Conservation (phyloP, 306 rosid genomes). For the Canavalia gladiata region DNA sequence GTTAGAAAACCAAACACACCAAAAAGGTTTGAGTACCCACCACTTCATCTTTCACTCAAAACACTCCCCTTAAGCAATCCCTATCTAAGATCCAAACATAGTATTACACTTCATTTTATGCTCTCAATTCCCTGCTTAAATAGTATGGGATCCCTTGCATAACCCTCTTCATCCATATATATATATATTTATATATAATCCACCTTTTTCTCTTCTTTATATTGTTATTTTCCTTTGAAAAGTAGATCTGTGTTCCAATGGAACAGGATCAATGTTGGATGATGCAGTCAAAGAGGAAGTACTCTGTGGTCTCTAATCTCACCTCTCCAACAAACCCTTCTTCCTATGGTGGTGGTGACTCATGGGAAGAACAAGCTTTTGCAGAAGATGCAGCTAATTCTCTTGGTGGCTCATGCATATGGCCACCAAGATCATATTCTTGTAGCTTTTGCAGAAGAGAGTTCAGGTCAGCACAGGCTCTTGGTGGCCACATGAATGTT, state of each 20-base stretch:
- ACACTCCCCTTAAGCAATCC: conserved; percentile 50
- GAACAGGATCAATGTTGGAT: conserved; percentile 73
- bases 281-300: conserved; percentile 75
- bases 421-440: conserved; percentile 97
- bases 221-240: background rate
- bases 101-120: conserved; percentile 34
- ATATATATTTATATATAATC: too few relatives aligned
- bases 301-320: conserved; percentile 48
- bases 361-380: conserved; percentile 98
- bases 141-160: conserved; percentile 6
- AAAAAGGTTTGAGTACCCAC: conserved; percentile 64
- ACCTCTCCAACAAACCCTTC: conserved; percentile 47
- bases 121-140: conserved; percentile 41
- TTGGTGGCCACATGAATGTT: conserved; percentile 97
- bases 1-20: conserved; percentile 51
- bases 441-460: conserved; percentile 94
- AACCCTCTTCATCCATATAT: background rate
- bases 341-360: conserved; percentile 49
- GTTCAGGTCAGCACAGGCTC: conserved; percentile 93
- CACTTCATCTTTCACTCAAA: conserved; percentile 65
- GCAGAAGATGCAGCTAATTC: conserved; percentile 82
- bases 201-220: conserved; percentile 7
- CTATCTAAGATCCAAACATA: conserved; percentile 34
- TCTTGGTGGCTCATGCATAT: conserved; percentile 78
- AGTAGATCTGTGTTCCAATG: conserved; percentile 52